These are phyloP conservation scores for Calocera viscosa DNA, from an alignment of 768 basidiomycete genomes.

Conservation along the genomic window DNA sequence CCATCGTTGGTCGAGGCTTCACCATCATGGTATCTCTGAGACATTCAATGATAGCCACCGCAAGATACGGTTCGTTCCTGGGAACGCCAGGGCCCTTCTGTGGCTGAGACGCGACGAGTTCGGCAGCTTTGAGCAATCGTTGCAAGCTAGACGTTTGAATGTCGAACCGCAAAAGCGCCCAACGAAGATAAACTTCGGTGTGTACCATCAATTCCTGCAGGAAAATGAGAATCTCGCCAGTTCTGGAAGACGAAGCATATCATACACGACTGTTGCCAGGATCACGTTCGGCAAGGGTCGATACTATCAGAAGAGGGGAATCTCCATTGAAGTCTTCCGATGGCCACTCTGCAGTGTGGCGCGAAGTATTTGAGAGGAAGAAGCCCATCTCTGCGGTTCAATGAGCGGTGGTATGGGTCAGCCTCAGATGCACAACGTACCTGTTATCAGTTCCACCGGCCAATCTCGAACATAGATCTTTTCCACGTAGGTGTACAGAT, in stretches of 20 bases:
- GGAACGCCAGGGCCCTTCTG: slow-evolving; percentile 30
- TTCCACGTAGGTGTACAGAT: slow-evolving; percentile 47
- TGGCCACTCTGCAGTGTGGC: slow-evolving; percentile 46
- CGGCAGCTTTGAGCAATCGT: slow-evolving; percentile 33
- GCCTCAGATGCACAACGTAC: slow-evolving; percentile 29
- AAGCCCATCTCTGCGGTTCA: slow-evolving; percentile 41
- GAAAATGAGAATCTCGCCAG: slow-evolving; percentile 3
- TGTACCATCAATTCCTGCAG: slow-evolving; percentile 46
- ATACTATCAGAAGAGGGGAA: slow-evolving; percentile 40
- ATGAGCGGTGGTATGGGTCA: neutral
- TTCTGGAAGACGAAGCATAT: slow-evolving; percentile 15
- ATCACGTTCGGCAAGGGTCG: slow-evolving; percentile 47
- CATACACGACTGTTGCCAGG: slow-evolving; percentile 43
- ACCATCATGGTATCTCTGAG: slow-evolving; percentile 10
- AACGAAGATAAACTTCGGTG: slow-evolving; percentile 49
- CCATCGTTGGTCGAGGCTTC: neutral
- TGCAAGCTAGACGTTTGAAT: slow-evolving; percentile 36
- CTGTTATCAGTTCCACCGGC: slow-evolving; percentile 40
- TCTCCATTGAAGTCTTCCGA: slow-evolving; percentile 42
- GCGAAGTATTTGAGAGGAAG: slow-evolving; percentile 40
- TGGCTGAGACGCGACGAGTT: slow-evolving; percentile 26
- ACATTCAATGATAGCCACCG: slow-evolving; percentile 6
- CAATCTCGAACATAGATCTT: slow-evolving; percentile 44
- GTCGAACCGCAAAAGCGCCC: slow-evolving; percentile 38
- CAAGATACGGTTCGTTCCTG: slow-evolving; percentile 8